Evolutionary conservation across 441 rosid species (phyloP).

Genomic region (Kokia cookei): DNA sequence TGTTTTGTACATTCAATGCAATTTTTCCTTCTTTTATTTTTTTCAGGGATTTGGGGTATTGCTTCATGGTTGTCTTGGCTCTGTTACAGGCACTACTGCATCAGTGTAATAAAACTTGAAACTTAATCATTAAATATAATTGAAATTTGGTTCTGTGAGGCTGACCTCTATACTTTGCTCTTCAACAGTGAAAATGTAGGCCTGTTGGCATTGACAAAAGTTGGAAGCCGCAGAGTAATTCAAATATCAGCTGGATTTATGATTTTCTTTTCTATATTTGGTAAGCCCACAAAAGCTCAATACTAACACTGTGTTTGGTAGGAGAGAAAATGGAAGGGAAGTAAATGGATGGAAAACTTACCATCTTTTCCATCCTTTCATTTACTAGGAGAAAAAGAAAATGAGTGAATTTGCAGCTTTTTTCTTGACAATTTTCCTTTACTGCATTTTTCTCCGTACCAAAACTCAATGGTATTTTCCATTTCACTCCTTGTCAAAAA

Average conservation of each 20-base stretch:
- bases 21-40: conserved; percentile 5
- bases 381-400: too few species aligned
- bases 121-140: not conserved
- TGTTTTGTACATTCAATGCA: not conserved
- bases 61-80: conserved; percentile 51
- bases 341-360: too few species aligned
- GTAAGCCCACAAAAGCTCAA: conserved; percentile 16
- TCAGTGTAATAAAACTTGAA: conserved; percentile 36
- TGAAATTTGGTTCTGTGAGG: not conserved
- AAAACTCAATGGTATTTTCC: too few species aligned
- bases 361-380: not conserved
- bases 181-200: conserved; percentile 71
- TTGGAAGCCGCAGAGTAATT: not conserved
- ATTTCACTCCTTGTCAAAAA: not conserved
- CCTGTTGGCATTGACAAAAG: conserved; percentile 59
- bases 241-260: conserved; percentile 72
- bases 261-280: conserved; percentile 72
- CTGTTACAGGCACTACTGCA: conserved; percentile 44
- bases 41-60: conserved; percentile 63
- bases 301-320: not conserved
- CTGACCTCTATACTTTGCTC: not conserved
- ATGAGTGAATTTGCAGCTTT: too few species aligned
- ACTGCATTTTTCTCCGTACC: not conserved
- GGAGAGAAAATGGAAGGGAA: not conserved
- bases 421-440: not conserved